Conservation (phyloP, 148 eudicot species). For the Rhododendron simsii region DNA sequence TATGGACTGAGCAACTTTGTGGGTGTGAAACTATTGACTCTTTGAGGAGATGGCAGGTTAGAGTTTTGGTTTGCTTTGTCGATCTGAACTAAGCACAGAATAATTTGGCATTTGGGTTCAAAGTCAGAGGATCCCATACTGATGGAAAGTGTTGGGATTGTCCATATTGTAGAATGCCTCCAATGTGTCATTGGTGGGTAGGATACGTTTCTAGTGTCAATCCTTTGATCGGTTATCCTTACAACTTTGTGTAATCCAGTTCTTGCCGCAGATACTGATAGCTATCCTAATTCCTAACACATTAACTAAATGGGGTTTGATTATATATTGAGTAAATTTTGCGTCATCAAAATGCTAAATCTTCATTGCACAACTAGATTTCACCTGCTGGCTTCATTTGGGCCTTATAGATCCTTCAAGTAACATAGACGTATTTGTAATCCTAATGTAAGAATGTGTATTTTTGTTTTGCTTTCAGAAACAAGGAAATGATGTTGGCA, state of each 20-base stretch:
- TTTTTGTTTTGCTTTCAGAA: slow-evolving; percentile 41
- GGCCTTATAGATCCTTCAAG: not conserved
- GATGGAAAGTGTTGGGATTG: not conserved
- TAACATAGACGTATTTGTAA: not conserved
- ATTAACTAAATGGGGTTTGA: not conserved
- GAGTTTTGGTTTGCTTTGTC: not conserved
- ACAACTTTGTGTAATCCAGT: not conserved
- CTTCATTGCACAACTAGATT: not conserved
- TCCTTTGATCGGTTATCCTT: not conserved
- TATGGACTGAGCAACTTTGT: not conserved
- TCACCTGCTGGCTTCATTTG: not conserved
- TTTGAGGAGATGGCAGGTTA: not conserved
- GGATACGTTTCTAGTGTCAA: not conserved
- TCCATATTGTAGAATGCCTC: not conserved
- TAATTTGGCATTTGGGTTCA: not conserved
- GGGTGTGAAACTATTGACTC: not conserved
- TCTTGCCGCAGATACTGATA: not conserved
- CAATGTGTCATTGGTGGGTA: not conserved
- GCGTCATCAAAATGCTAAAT: not conserved
- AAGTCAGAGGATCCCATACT: not conserved
- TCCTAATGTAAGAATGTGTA: not conserved
- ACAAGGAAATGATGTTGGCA: slow-evolving; percentile 82
- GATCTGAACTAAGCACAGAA: not conserved
- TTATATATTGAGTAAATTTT: not conserved
- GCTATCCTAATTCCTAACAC: not conserved